Evolutionary conservation across 169 alveolate genomes (phyloP), one percentile per base, ranked within the genome.

Genomic region (Plasmodium vivax): DNA sequence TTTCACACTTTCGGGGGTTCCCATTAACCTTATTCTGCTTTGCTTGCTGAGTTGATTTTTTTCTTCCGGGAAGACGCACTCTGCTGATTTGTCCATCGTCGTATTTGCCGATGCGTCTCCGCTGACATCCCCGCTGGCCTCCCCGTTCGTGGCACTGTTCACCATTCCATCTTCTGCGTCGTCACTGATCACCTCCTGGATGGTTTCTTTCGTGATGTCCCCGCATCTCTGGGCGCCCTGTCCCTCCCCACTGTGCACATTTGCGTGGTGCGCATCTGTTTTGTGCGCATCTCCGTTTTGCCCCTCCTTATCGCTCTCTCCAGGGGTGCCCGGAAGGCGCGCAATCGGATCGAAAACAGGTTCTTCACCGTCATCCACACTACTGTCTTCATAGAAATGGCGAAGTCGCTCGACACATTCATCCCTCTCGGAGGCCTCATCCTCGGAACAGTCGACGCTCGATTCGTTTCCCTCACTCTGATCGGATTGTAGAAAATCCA

Each of bases 11-110:
- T 92, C 80, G 38, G 95, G 95, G 27, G 51, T 71, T 2, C 92
- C 95, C 47, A 92, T 92, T 92, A 92, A 72, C 47, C 79, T 82
- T 92, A 92, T 92, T 81, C 95, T 58, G 41, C 73, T 88, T 23
- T 88, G 82, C 32, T 79, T 80, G 47, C 23, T 74, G 45, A 14
- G 36, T 10, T 3, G 54, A 27, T 77, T 51, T 47, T 47, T 79
- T 36, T 38, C 68, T 77, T 87, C 82, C 30, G 34, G 71, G 30
- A 27, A 16, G 36, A 43, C 73, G 10, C 47, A 3, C 45, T 84
- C 82, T 36, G 36, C 30, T 83, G 45, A n/a, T 62, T 62, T 62
- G 27, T 41, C 14, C 58, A 2, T 32, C 47, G 36, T 71, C 12
- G 23, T n/a, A 32, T 62, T 32, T 62, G 41, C 82, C 8, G 72